A percentile compares a stretch with the other conserved stretches of the same genome.
These are phyloP conservation scores for Letharia columbiana DNA, from an alignment of 495 filamentous ascomycete genomes.

Conservation along the genomic window DNA sequence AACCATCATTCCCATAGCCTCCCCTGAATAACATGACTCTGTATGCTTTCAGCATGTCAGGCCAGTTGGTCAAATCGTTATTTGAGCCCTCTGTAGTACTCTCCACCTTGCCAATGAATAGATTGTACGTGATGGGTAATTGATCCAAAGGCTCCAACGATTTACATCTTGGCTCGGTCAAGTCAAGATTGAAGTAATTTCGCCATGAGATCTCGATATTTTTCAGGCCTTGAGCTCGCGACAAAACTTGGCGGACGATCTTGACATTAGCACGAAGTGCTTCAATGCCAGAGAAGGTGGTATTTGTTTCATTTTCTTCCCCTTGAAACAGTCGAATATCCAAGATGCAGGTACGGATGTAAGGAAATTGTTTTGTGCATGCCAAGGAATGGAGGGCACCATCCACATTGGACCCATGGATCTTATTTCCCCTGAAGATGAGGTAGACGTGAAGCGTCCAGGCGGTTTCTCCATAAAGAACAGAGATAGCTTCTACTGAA, in stretches of 20 bases:
- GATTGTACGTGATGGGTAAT: background rate
- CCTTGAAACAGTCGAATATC: background rate
- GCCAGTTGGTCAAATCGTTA: background rate
- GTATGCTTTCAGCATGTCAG: background rate
- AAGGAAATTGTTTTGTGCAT: background rate
- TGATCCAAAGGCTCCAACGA: background rate
- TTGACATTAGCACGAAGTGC: background rate
- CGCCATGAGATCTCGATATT: background rate
- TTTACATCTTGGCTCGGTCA: background rate
- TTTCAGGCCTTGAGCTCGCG: background rate
- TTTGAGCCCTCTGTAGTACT: background rate
- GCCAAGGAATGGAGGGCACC: background rate
- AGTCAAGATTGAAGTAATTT: background rate
- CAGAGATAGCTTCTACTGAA: background rate
- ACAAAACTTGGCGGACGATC: background rate
- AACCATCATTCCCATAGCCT: background rate
- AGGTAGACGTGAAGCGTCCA: background rate
- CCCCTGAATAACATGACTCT: background rate
- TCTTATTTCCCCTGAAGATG: background rate
- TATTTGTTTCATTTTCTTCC: background rate
- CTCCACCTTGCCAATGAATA: background rate
- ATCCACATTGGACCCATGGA: background rate
- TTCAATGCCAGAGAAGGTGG: background rate
- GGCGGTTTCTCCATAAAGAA: background rate
- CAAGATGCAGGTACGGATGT: constrained; percentile 6